Evolutionary conservation across 2,329 filamentous ascomycete genomes (phyloP).

Genomic region (Lasiodiplodia citricola): DNA sequence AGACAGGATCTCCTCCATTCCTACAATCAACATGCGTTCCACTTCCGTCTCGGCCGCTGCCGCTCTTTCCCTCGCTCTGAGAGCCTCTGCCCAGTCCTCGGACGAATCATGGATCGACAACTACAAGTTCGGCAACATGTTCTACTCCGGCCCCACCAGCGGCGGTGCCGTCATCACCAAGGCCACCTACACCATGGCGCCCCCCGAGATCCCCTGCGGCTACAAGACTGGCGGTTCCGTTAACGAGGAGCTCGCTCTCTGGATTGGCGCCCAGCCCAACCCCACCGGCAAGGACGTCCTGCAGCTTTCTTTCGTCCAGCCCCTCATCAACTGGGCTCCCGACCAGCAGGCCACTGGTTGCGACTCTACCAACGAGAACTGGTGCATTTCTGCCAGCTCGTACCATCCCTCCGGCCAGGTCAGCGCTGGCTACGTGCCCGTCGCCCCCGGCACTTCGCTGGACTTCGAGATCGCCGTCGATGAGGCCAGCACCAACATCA

Average conservation of each 20-base stretch:
- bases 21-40: slow-evolving; percentile 5
- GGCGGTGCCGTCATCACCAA: slow-evolving; percentile 28
- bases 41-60: slow-evolving; percentile 12
- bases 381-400: slow-evolving; percentile 28
- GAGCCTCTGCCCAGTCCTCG: slow-evolving; percentile 9
- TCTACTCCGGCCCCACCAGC: slow-evolving; percentile 27
- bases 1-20: background rate
- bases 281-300: slow-evolving; percentile 23
- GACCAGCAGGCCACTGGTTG: slow-evolving; percentile 19
- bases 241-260: slow-evolving; percentile 19
- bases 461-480: slow-evolving; percentile 24
- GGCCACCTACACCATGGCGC: slow-evolving; percentile 28
- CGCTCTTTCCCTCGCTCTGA: slow-evolving; percentile 14
- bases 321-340: slow-evolving; percentile 24
- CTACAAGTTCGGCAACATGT: slow-evolving; percentile 29
- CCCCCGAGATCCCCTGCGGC: slow-evolving; percentile 20
- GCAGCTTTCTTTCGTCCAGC: slow-evolving; percentile 27
- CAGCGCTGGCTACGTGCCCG: slow-evolving; percentile 3
- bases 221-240: background rate
- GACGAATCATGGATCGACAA: slow-evolving; percentile 14
- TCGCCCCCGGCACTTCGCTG: slow-evolving; percentile 1
- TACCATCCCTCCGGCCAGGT: slow-evolving; percentile 21
- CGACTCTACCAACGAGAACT: slow-evolving; percentile 22
- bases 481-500: slow-evolving; percentile 20
- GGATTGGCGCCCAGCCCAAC: slow-evolving; percentile 26